phyloP scores from a whole-genome alignment of 208 protist species.

The Acanthamoeba lenticulata region DNA sequence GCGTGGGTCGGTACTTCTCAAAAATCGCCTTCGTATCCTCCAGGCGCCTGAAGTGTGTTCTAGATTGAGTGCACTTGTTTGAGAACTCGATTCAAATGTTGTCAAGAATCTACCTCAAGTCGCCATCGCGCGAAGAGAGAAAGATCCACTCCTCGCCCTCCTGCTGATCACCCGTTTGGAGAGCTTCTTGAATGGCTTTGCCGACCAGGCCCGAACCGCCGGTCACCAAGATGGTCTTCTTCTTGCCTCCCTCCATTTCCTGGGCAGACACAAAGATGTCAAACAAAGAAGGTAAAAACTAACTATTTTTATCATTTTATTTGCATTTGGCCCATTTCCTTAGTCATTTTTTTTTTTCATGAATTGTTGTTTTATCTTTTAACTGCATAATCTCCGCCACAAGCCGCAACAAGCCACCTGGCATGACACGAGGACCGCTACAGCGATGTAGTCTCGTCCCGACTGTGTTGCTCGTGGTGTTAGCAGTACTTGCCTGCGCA shows the following conservation, averaged over 20 bases:
- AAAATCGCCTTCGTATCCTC: conserved; percentile 85
- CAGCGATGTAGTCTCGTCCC: too few relatives aligned
- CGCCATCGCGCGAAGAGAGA: conserved; percentile 89
- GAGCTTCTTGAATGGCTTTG: conserved; percentile 86
- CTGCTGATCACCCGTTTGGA: conserved; percentile 53
- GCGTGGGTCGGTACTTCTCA: conserved; percentile 90
- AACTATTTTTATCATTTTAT: background rate
- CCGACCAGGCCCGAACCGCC: conserved; percentile 93
- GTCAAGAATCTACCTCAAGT: conserved; percentile 80
- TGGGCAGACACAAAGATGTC: background rate
- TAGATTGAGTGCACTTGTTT: too few relatives aligned
- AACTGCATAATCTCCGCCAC: too few relatives aligned
- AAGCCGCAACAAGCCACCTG: too few relatives aligned
- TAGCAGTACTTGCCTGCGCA: too few relatives aligned
- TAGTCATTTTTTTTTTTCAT: background rate
- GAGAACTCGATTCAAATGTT: background rate
- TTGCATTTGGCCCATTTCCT: background rate
- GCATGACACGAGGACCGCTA: too few relatives aligned
- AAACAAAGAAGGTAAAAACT: background rate
- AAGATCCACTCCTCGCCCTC: conserved; percentile 88
- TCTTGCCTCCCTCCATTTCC: conserved; percentile 21
- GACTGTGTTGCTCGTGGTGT: too few relatives aligned
- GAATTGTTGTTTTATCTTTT: too few relatives aligned
- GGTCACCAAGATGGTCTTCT: conserved; percentile 89
- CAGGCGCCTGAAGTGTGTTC: conserved; percentile 58